Evolutionary conservation across 2,329 filamentous ascomycete genomes (phyloP), one percentile per base, ranked within the genome.

Genomic region (Paracoccidioides lutzii): DNA sequence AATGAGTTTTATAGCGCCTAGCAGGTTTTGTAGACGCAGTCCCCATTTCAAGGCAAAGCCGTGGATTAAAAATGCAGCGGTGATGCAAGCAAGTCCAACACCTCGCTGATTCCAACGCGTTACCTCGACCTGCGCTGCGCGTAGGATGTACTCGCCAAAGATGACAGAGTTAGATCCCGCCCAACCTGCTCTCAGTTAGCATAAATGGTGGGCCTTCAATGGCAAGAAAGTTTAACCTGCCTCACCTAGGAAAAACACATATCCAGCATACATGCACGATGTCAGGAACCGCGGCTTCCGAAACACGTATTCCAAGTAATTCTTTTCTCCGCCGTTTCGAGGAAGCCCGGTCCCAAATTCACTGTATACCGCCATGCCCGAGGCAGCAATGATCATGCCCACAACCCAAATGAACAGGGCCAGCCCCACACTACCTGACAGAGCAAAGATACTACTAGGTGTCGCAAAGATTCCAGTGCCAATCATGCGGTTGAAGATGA

Each of bases 391-490:
- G 1, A 81, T 58, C 2, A 81, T 77, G 0, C 83, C 84, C 0
- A 80, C 66, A 0, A 83, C 57, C 84, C 84, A 87, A 0, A 88
- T 69, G 0, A 75, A 61, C 5, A 87, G 67, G 1, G 81, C 76
- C 1, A 85, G 71, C 0, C 82, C 83, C 0, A 83, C 76, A 56
- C 82, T 87, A 2, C 84, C 84, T 1, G 81, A 81, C 0, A 80
- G 77, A 32, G 78, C 75, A 0, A 85, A 74, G 53, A 88, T 84
- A 3, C 81, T 76, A 0, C 81, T 83, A 0, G 82, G 84, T 0
- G 82, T 85, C 0, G 83, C 83, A 62, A 87, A 87, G 59, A 87
- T 85, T 37, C 83, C 83, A 59, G 78, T 83, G 15, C 83, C 83
- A 40, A 86, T 81, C 30, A 86, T 81, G 42, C 83, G 76, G 42